Base-by-base conservation (phyloP, 495 filamentous ascomycete genomes). In the Daldinia vernicosa region DNA sequence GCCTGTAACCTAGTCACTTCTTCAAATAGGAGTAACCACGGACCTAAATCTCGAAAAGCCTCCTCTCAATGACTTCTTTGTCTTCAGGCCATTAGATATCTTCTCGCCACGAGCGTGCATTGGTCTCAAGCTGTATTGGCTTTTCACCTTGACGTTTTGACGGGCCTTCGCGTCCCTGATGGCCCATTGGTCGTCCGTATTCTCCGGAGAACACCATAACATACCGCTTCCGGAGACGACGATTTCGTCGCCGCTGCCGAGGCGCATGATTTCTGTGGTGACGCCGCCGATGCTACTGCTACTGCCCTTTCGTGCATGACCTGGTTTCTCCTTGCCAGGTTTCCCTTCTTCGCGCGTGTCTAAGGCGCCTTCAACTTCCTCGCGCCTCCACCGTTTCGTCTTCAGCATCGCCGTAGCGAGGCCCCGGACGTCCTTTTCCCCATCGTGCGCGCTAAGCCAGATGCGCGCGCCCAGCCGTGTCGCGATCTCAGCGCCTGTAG, bases 391-490 rank as follows among this genome's bases (percentile, higher is more conserved):
- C 37, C 80, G 82, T 52, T 77, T 74, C 11, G 80, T 87, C 61
- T 79, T 80, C 1, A 88, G 75, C 69, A 84, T 79, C 33, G 74
- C 76, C 22, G 84, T 86, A 1, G 80, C 82, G 8, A 89, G 24
- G 0, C 90, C 90, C 1, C 75, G 80, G 43, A 84, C 83, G 19
- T 85, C 79, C 70, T 91, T 92, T 17, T 86, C 86, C 14, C 86
- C 89, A 69, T 91, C 89, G 63, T 92, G 90, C 1, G 90, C 87
- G 60, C 84, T 82, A 24, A 92, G 84, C 90, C 90, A 92, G 5
- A 80, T 75, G 54, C 79, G 80, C 3, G 89, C 86, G 33, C 79
- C 79, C 4, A 90, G 74, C 24, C 80, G 83, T 6, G 76, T 75
- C 1, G 86, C 89, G 15, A 89, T 88, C 61, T 89, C 84, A 2